Evolutionary conservation across 148 eudicot species (phyloP), one percentile per base, ranked within the genome.

Genomic region (Fallopia convolvulus): DNA sequence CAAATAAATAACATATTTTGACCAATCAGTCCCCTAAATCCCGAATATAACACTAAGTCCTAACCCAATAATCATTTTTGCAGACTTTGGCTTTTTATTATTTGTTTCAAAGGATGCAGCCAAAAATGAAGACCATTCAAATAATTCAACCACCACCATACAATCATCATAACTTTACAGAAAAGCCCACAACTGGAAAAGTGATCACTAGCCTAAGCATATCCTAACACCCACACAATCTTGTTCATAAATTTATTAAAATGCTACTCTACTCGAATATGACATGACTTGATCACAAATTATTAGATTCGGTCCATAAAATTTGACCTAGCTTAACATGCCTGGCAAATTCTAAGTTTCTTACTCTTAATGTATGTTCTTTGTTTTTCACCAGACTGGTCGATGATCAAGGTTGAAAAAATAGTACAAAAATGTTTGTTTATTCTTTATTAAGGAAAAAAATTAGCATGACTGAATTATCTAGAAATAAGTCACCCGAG

Each of bases 111-210:
- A 60, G 33, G 23, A 7, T 9, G 14, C 9, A n/a, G 23, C 61
- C 26, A 5, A 21, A 55, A 55, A 55, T 55, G 61, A 55, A 5
- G 36, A 63, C 26, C 70, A 63, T 63, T 30, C 8, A 36, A 68
- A 14, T 1, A 68, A 68, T 36, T 68, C 44, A 68, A 68, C 20
- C 42, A 66, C 71, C 42, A 15, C 44, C 72, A 36, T 36, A 10
- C 39, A 61, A 23, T 30, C 33, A 30, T 6, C 20, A 10, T 32
- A 61, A 36, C 72, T 68, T 68, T 36, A 68, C 44, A 68, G 44
- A 15, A 68, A 68, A 68, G 44, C 72, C 20, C 44, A 68, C n/a
- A 33, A 32, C 72, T 63, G 70, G 70, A 63, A 65, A 8, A n/a
- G n/a, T n/a, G n/a, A n/a, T n/a, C n/a, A n/a, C n/a, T n/a, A n/a